Evolutionary conservation across 2,329 filamentous ascomycete species (phyloP).

Genomic region (Cytospora chrysosperma): DNA sequence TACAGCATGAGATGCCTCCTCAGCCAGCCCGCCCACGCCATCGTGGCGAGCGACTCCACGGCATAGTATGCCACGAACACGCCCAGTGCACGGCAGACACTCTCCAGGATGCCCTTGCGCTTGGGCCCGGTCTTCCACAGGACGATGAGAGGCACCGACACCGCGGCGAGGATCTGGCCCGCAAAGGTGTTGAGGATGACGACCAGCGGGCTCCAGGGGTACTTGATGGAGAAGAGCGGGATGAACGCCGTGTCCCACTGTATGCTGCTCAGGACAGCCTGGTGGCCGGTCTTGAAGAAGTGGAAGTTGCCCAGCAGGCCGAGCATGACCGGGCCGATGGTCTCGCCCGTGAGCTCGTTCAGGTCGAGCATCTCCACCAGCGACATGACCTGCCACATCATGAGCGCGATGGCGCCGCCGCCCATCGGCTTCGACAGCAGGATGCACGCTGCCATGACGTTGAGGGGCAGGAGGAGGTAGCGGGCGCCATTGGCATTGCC

Average conservation of each 20-base stretch:
- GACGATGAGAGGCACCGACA: constrained; percentile 75
- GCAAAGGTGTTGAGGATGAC: constrained; percentile 86
- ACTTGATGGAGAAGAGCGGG: constrained; percentile 75
- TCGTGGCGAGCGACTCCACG: constrained; percentile 79
- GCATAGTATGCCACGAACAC: constrained; percentile 82
- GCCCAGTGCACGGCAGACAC: constrained; percentile 67
- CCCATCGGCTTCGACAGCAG: constrained; percentile 95
- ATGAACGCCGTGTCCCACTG: constrained; percentile 98
- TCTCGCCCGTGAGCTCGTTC: constrained; percentile 59
- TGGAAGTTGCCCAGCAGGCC: constrained; percentile 89
- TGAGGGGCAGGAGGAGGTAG: constrained; percentile 80
- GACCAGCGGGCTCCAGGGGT: constrained; percentile 85
- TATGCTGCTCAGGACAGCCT: constrained; percentile 81
- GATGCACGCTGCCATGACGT: constrained; percentile 73
- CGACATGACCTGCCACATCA: constrained; percentile 86
- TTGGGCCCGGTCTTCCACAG: constrained; percentile 88
- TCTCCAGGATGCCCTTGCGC: constrained; percentile 66
- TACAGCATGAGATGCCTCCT: constrained; percentile 95
- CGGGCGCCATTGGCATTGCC: constrained; percentile 90
- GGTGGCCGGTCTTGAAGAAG: constrained; percentile 97
- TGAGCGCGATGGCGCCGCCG: constrained; percentile 74
- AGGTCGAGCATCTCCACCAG: constrained; percentile 65
- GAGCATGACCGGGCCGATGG: constrained; percentile 81
- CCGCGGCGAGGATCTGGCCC: constrained; percentile 78
- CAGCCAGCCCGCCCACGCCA: constrained; percentile 85